Conservation (phyloP, 768 basidiomycete genomes). For the Pleurotus pulmonarius region DNA sequence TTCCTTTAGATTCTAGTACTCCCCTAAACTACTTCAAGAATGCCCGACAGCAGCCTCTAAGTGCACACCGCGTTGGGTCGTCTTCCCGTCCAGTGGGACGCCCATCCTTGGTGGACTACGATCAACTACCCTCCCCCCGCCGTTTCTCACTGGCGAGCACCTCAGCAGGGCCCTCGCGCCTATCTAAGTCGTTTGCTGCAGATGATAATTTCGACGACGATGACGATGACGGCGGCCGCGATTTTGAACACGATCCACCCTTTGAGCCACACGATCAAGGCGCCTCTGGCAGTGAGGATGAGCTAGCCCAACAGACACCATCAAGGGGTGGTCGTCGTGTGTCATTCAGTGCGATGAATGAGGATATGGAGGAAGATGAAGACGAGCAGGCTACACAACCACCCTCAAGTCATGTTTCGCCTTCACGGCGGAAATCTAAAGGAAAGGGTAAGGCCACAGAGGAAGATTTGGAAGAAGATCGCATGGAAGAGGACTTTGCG, state of each 20-base stretch:
- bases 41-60: constrained; percentile 35
- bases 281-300: constrained; percentile 21
- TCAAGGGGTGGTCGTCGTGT: constrained; percentile 20
- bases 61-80: constrained; percentile 30
- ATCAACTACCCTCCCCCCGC: constrained; percentile 59
- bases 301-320: constrained; percentile 18
- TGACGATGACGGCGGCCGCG: constrained; percentile 19
- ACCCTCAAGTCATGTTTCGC: constrained; percentile 10
- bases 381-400: constrained; percentile 24
- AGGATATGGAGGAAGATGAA: constrained; percentile 44
- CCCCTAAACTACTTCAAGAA: constrained; percentile 39
- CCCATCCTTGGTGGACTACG: constrained; percentile 55
- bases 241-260: constrained; percentile 24
- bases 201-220: constrained; percentile 28
- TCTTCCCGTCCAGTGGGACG: constrained; percentile 47
- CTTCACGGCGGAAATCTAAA: constrained; percentile 33
- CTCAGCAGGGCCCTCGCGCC: constrained; percentile 36
- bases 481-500: constrained; percentile 40
- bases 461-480: constrained; percentile 43
- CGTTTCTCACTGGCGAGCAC: constrained; percentile 27
- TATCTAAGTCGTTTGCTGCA: constrained; percentile 30
- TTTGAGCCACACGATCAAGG: constrained; percentile 21
- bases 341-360: constrained; percentile 44
- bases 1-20: constrained; percentile 27
- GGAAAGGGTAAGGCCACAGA: constrained; percentile 24